phyloP scores from a whole-genome alignment of 495 filamentous ascomycete species.

The Astrothelium subdiscretum region DNA sequence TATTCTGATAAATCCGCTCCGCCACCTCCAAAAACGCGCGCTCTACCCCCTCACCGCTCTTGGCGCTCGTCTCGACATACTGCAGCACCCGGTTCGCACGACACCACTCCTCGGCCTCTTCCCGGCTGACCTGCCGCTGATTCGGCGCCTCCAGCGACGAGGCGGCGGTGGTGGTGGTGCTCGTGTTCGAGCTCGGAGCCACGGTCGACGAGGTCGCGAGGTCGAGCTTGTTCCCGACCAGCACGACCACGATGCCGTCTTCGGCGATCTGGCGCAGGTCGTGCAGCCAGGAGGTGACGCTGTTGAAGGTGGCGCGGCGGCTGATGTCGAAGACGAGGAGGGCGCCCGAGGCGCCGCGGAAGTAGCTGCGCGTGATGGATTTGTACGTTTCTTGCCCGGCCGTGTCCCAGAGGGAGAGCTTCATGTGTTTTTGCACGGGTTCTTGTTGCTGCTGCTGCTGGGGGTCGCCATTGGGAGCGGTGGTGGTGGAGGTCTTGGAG shows the following conservation, averaged over 20 bases:
- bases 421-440: slow-evolving; percentile 42
- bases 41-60: slow-evolving; percentile 87
- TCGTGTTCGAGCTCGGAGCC: slow-evolving; percentile 37
- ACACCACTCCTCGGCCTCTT: slow-evolving; percentile 85
- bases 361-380: slow-evolving; percentile 88
- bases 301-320: slow-evolving; percentile 68
- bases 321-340: slow-evolving; percentile 93
- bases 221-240: slow-evolving; percentile 93
- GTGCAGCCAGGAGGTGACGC: slow-evolving; percentile 80
- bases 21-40: slow-evolving; percentile 85
- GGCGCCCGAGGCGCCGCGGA: slow-evolving; percentile 83
- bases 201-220: slow-evolving; percentile 36
- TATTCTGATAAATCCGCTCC: slow-evolving; percentile 88
- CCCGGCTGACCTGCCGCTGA: slow-evolving; percentile 61
- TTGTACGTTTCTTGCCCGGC: slow-evolving; percentile 97
- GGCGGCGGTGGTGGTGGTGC: slow-evolving; percentile 28
- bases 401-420: slow-evolving; percentile 82
- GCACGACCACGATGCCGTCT: slow-evolving; percentile 80
- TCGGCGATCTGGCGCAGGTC: slow-evolving; percentile 89
- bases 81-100: slow-evolving; percentile 65
- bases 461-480: slow-evolving; percentile 21
- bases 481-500: slow-evolving; percentile 32
- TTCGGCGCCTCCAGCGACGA: slow-evolving; percentile 34
- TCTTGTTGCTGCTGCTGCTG: slow-evolving; percentile 20
- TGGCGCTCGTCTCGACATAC: slow-evolving; percentile 94